Percentiles rank a stretch among this genome's conserved stretches.
phyloP scores from a whole-genome alignment of 1,284 basidiomycete genomes.

The Agaricales sp. region DNA sequence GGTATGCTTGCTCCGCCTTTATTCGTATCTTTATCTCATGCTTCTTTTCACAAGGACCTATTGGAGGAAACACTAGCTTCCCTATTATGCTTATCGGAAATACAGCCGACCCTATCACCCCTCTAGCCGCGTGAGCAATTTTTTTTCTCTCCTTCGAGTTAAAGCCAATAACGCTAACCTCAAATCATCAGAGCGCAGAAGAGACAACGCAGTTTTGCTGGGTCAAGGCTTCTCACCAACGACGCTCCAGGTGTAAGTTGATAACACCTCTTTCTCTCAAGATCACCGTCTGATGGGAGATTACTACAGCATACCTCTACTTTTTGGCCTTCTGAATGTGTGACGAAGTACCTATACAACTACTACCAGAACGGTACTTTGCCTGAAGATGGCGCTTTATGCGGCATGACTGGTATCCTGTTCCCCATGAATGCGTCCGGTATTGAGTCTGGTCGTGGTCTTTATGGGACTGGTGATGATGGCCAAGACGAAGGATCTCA shows the following conservation, averaged over 20 bases:
- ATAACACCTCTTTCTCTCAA: neutral
- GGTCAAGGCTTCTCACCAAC: neutral
- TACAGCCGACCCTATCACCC: slow-evolving; percentile 11
- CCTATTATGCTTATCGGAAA: slow-evolving; percentile 12
- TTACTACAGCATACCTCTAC: no score
- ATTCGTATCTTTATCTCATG: neutral
- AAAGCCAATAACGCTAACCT: no score
- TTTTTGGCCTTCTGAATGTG: no score
- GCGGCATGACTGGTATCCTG: no score
- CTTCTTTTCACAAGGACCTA: neutral
- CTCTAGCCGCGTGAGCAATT: slow-evolving; percentile 7
- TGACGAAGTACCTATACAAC: no score
- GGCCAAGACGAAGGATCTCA: no score
- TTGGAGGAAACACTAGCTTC: slow-evolving; percentile 6
- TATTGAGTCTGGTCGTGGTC: no score
- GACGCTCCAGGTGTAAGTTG: neutral
- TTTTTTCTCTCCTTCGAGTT: neutral
- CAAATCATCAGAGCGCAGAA: neutral
- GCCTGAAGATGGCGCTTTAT: no score
- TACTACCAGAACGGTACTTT: no score
- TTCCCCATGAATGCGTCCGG: no score
- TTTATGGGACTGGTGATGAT: no score
- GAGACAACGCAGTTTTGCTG: neutral
- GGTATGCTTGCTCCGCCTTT: neutral
- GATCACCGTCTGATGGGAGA: no score